phyloP scores from a whole-genome alignment of 192 early-diverging fungal species.

The Pilobolus umbonatus region DNA sequence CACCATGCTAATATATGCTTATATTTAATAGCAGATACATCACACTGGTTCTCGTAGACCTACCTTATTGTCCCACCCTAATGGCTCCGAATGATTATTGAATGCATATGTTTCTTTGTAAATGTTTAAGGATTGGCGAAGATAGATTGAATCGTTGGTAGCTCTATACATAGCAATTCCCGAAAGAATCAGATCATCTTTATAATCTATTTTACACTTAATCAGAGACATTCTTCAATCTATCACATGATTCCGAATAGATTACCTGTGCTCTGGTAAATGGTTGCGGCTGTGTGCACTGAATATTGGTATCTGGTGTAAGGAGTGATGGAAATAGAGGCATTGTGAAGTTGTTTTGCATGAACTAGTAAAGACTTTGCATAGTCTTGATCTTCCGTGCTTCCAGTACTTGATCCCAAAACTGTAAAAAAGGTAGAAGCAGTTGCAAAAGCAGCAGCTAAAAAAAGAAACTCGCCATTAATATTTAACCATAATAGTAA shows the following conservation, averaged over 20 bases:
- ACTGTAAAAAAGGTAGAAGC: constrained; percentile 41
- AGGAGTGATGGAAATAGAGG: constrained; percentile 40
- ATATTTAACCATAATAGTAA: background rate
- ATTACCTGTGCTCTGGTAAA: constrained; percentile 36
- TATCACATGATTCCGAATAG: background rate
- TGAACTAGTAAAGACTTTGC: constrained; percentile 37
- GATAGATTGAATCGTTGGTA: constrained; percentile 36
- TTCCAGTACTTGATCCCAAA: constrained; percentile 15
- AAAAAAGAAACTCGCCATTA: background rate
- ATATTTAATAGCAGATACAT: background rate
- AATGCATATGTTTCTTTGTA: constrained; percentile 29
- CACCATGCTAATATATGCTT: constrained; percentile 23
- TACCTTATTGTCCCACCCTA: constrained; percentile 48
- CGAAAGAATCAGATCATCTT: constrained; percentile 47
- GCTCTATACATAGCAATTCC: constrained; percentile 48
- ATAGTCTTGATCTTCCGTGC: constrained; percentile 38
- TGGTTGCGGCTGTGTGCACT: constrained; percentile 28
- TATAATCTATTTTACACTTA: constrained; percentile 1
- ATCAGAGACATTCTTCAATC: background rate
- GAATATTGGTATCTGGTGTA: constrained; percentile 36
- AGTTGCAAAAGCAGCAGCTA: constrained; percentile 48
- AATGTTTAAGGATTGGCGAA: constrained; percentile 35
- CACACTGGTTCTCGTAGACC: background rate
- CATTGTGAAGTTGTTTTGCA: constrained; percentile 36
- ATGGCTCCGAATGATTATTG: constrained; percentile 13